Conservation (phyloP, 2,329 filamentous ascomycete species). For the Ophiostoma tasmaniense region DNA sequence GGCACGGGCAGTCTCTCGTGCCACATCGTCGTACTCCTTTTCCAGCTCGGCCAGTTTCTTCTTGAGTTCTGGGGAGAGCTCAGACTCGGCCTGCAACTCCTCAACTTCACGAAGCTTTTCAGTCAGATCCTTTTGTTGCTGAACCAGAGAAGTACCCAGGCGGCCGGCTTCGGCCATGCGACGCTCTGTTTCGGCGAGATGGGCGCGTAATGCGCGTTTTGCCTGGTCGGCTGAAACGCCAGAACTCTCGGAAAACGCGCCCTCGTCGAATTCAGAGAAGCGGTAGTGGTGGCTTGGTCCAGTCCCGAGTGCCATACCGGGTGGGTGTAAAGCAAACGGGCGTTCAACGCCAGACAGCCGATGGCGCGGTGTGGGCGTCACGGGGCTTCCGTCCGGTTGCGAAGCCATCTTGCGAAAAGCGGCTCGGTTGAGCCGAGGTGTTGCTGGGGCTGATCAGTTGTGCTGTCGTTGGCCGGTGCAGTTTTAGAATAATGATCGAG, state of each 20-base stretch:
- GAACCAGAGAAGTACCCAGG: constrained; percentile 75
- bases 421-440: constrained; percentile 13
- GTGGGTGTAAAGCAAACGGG: constrained; percentile 19
- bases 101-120: constrained; percentile 81
- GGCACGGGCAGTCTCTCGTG: constrained; percentile 77
- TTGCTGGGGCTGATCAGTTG: not conserved
- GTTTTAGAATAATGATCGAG: not conserved
- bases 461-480: not conserved
- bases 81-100: constrained; percentile 62
- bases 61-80: constrained; percentile 75
- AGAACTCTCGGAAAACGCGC: constrained; percentile 70
- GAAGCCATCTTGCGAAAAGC: constrained; percentile 16
- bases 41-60: constrained; percentile 80
- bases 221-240: constrained; percentile 73
- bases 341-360: constrained; percentile 17
- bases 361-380: constrained; percentile 20
- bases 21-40: constrained; percentile 90
- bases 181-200: constrained; percentile 85
- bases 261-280: constrained; percentile 70
- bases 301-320: constrained; percentile 20
- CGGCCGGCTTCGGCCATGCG: constrained; percentile 86
- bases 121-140: constrained; percentile 75
- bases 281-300: constrained; percentile 56
- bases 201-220: constrained; percentile 80
- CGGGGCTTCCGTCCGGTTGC: constrained; percentile 19